Evolutionary conservation across 2,329 filamentous ascomycete genomes (phyloP).

Genomic region (Arthroderma sp.): DNA sequence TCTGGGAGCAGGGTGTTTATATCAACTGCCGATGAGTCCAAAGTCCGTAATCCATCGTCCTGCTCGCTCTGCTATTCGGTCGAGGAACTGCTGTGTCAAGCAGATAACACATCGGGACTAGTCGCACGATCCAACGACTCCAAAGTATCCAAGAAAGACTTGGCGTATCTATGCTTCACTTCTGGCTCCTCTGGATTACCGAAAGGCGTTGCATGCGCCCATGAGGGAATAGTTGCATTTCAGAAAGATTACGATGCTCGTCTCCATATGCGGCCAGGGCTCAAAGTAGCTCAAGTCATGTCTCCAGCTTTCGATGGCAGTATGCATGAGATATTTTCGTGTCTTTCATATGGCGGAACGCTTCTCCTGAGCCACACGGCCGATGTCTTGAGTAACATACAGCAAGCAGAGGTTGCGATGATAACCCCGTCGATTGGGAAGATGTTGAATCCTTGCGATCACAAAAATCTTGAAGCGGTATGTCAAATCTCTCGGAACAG

Average conservation of each 20-base stretch:
- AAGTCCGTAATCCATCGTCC: neutral
- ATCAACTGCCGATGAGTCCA: neutral
- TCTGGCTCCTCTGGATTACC: slow-evolving; percentile 35
- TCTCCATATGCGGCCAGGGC: slow-evolving; percentile 22
- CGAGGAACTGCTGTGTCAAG: neutral
- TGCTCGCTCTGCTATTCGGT: neutral
- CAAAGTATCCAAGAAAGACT: neutral
- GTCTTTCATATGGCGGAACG: neutral
- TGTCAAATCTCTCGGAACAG: too few species aligned
- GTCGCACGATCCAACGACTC: too few species aligned
- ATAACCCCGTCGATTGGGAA: neutral
- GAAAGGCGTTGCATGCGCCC: slow-evolving; percentile 31
- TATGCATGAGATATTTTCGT: slow-evolving; percentile 1
- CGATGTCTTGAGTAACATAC: too few species aligned
- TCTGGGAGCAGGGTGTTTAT: neutral
- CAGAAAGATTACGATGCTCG: slow-evolving; percentile 25
- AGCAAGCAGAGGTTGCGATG: too few species aligned
- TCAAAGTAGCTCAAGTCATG: neutral
- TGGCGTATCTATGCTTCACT: slow-evolving; percentile 37
- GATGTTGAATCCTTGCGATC: neutral
- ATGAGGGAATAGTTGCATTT: slow-evolving; percentile 28
- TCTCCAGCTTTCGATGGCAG: neutral
- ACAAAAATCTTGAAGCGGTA: too few species aligned
- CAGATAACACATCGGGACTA: too few species aligned
- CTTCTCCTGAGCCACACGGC: too few species aligned